Evolutionary conservation across 768 basidiomycete species (phyloP).

Genomic region (Trametes cingulata): DNA sequence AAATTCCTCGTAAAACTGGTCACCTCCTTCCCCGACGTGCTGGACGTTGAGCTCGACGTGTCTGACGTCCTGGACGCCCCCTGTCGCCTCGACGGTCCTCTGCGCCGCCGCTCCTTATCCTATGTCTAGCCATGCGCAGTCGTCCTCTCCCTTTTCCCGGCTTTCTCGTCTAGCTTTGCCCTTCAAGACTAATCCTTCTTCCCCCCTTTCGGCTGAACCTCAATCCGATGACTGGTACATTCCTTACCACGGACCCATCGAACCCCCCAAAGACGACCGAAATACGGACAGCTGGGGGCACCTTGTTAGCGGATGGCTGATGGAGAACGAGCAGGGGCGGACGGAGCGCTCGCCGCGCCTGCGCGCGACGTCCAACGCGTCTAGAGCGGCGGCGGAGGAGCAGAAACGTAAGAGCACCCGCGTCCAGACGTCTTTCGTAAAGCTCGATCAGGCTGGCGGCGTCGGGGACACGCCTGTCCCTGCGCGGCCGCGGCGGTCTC

Average conservation of each 20-base stretch:
- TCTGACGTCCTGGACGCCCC: constrained; percentile 5
- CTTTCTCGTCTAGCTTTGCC: constrained; percentile 39
- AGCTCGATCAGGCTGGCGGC: constrained; percentile 52
- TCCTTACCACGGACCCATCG: constrained; percentile 65
- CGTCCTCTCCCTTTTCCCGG: constrained; percentile 37
- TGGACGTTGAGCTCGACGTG: constrained; percentile 18
- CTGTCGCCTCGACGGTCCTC: not conserved
- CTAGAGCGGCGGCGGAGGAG: constrained; percentile 24
- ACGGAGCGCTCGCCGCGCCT: constrained; percentile 21
- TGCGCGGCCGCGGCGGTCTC: constrained; percentile 29
- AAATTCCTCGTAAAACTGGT: constrained; percentile 11
- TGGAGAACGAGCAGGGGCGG: constrained; percentile 21
- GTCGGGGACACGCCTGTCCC: constrained; percentile 64
- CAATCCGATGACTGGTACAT: constrained; percentile 58
- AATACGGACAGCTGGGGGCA: constrained; percentile 35
- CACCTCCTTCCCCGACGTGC: constrained; percentile 19
- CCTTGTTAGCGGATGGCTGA: constrained; percentile 31
- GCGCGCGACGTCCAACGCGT: constrained; percentile 44
- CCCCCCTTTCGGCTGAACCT: constrained; percentile 19
- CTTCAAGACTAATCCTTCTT: constrained; percentile 26
- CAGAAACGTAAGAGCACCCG: constrained; percentile 13
- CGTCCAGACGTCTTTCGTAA: constrained; percentile 40
- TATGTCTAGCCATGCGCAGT: constrained; percentile 22
- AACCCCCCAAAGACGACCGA: constrained; percentile 36
- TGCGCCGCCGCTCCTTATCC: constrained; percentile 7